Evolutionary conservation across 495 filamentous ascomycete species (phyloP).

Genomic region (Aspergillus affinis): DNA sequence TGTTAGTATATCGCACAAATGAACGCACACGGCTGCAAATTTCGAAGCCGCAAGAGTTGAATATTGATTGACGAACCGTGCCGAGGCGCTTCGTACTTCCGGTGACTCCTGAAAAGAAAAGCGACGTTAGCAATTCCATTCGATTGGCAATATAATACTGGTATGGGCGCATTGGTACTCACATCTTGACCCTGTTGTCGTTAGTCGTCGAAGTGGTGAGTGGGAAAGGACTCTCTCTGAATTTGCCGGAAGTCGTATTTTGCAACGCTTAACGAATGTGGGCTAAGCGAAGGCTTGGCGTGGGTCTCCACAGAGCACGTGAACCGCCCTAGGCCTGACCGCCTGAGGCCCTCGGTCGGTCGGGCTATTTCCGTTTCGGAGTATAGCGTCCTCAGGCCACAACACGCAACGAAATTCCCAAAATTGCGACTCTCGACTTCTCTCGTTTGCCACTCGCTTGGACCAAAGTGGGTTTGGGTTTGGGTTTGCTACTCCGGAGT

Average conservation of each 20-base stretch:
- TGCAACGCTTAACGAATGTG: conserved; percentile 49
- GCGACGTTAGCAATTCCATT: conserved; percentile 34
- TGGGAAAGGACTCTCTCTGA: conserved; percentile 43
- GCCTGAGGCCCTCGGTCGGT: conserved; percentile 22
- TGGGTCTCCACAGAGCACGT: not conserved
- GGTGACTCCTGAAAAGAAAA: conserved; percentile 56
- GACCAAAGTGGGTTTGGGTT: too few relatives aligned
- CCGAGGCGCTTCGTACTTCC: conserved; percentile 91
- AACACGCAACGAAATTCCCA: not conserved
- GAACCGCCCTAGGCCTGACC: not conserved
- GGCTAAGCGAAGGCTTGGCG: conserved; percentile 18
- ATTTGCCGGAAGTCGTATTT: conserved; percentile 45
- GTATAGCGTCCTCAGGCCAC: not conserved
- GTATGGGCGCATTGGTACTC: conserved; percentile 26
- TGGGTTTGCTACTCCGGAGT: too few relatives aligned
- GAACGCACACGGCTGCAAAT: conserved; percentile 26
- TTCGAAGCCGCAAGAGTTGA: conserved; percentile 27
- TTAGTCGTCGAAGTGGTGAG: conserved; percentile 52
- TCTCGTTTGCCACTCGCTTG: too few relatives aligned
- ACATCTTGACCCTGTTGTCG: conserved; percentile 58
- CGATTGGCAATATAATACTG: conserved; percentile 8
- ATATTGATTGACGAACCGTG: conserved; percentile 65
- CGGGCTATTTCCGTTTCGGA: not conserved
- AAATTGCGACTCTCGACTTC: not conserved
- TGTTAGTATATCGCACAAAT: conserved; percentile 40